Evolutionary conservation across 1,284 basidiomycete genomes (phyloP), one percentile per base, ranked within the genome.

Genomic region (Austropuccinia psidii): DNA sequence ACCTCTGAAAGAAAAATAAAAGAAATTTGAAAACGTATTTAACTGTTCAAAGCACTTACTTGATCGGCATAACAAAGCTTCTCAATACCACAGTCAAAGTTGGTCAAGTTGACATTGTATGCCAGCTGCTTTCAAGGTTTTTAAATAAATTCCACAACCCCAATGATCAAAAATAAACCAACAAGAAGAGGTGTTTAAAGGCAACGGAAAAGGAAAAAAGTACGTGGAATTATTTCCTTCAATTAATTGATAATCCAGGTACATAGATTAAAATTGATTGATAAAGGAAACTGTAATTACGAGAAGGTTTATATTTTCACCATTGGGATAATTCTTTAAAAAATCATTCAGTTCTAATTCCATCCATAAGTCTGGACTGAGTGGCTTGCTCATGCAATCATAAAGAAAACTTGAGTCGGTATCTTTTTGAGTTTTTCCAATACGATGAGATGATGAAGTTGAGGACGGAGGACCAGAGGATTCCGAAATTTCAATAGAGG

Each of bases 31-130:
- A n/a, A 57, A 55, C 43, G 15, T 45, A 24, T 9, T 24, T 29
- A 35, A 31, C 27, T 27, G 13, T 45, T 47, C 9, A 21, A 33
- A 19, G 4, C 24, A 49, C n/a, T 45, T 21, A 70, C 67, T 55
- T 70, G 67, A 24, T 70, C 67, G 19, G 67, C 67, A 27, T 70
- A 70, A 35, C 67, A 70, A 33, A 54, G 21, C 29, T 70, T 70
- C 41, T 60, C 67, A 21, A 70, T 60, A n/a, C 67, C 67, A 50
- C 67, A 70, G 33, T 70, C 67, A 45, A 58, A 70, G 49, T 70
- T 70, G 7, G 67, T 70, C 55, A 70, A 29, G 55, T 60, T 58
- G 1, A 60, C 67, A 49, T 58, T 29, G 37, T 70, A 43, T 39
- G 67, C 67, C 41, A 70, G 37, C 15, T 58, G 55, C 67, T 70